phyloP scores from a whole-genome alignment of 108 stramenopile genomes.

The Nitzschia sp. region DNA sequence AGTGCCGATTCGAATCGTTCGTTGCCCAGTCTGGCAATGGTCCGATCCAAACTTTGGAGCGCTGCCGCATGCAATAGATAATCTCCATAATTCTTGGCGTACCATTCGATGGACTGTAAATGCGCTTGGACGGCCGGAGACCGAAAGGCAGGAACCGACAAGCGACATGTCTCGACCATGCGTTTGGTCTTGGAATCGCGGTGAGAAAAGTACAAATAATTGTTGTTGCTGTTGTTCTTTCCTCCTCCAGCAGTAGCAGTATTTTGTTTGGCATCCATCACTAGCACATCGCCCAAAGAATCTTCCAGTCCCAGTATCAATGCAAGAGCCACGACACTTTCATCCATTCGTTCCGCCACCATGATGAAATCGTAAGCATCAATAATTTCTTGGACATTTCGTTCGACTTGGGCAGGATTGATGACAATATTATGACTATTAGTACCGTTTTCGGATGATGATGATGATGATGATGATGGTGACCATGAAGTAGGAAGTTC shows the following conservation, averaged over 20 bases:
- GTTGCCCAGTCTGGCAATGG: slow-evolving; percentile 35
- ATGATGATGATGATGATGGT: no score
- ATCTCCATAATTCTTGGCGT: slow-evolving; percentile 29
- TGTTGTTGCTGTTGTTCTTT: not conserved
- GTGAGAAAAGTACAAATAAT: slow-evolving; percentile 8
- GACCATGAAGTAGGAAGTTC: not conserved
- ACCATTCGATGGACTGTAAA: slow-evolving; percentile 17
- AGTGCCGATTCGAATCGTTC: slow-evolving; percentile 17
- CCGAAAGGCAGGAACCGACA: not conserved
- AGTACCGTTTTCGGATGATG: no score
- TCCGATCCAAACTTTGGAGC: slow-evolving; percentile 32
- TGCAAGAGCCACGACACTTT: slow-evolving; percentile 41
- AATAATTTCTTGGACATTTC: slow-evolving; percentile 23
- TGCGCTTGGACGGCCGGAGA: slow-evolving; percentile 12
- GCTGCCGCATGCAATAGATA: slow-evolving; percentile 36
- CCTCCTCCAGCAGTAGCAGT: no score
- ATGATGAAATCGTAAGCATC: slow-evolving; percentile 41
- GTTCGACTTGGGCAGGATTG: slow-evolving; percentile 20
- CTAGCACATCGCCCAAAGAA: slow-evolving; percentile 15
- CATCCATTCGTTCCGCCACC: slow-evolving; percentile 48
- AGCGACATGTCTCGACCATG: slow-evolving; percentile 1
- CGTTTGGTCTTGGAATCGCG: not conserved
- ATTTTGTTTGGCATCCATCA: slow-evolving; percentile 15
- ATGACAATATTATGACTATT: not conserved
- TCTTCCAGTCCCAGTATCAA: slow-evolving; percentile 31